These are phyloP conservation scores for Verticillium zaregamsianum DNA, from an alignment of 2,329 filamentous ascomycete species.

Conservation along the genomic window DNA sequence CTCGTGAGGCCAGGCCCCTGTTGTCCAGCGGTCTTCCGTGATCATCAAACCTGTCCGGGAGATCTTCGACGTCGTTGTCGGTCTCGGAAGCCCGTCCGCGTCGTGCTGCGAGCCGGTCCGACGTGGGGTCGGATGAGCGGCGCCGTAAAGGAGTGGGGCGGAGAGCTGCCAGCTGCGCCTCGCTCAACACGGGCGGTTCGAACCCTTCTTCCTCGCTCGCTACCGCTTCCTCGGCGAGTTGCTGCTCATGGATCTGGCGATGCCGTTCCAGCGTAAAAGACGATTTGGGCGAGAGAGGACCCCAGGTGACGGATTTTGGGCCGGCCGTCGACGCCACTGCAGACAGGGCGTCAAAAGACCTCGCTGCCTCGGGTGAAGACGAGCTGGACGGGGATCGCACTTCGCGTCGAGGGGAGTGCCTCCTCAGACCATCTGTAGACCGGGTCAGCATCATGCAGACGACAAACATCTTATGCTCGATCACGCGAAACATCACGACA, in stretches of 20 bases:
- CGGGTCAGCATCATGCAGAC: background rate
- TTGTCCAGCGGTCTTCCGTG: slow-evolving; percentile 35
- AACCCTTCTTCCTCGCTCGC: slow-evolving; percentile 1
- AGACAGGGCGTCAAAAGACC: background rate
- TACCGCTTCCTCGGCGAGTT: slow-evolving; percentile 13
- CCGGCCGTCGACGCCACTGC: slow-evolving; percentile 2
- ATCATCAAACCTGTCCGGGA: slow-evolving; percentile 44
- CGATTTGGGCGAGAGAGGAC: slow-evolving; percentile 46
- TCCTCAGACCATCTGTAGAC: slow-evolving; percentile 24
- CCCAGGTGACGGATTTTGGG: slow-evolving; percentile 41
- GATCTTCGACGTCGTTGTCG: slow-evolving; percentile 34
- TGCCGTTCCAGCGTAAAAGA: slow-evolving; percentile 40
- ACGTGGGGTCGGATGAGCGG: slow-evolving; percentile 29
- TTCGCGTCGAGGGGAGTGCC: slow-evolving; percentile 7
- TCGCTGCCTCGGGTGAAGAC: slow-evolving; percentile 4
- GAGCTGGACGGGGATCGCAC: slow-evolving; percentile 3
- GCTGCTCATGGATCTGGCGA: slow-evolving; percentile 26
- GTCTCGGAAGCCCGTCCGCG: slow-evolving; percentile 21
- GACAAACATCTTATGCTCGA: background rate
- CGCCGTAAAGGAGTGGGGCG: slow-evolving; percentile 16
- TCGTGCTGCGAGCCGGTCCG: slow-evolving; percentile 21
- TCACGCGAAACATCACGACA: slow-evolving; percentile 3
- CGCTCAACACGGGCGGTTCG: slow-evolving; percentile 8
- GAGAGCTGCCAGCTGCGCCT: slow-evolving; percentile 11
- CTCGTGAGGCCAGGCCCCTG: slow-evolving; percentile 3